Base-by-base conservation (phyloP, 1,139 yeast species). In the Hemisphaericaspora subhashii region DNA sequence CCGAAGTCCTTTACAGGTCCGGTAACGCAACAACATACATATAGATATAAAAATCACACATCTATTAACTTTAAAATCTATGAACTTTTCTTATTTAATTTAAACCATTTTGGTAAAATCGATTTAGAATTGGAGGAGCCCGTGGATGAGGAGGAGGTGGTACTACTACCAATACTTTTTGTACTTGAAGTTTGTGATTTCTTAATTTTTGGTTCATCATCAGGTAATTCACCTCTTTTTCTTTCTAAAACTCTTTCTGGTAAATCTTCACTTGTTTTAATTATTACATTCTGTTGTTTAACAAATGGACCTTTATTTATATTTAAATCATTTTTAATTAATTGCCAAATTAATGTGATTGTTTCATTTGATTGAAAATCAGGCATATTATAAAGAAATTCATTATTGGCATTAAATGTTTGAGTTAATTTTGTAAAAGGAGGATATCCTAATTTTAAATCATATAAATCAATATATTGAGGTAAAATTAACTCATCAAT, bases 181-280 rank as follows among this genome's bases (percentile, higher is more conserved):
- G n/a, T n/a, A n/a, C n/a, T n/a, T n/a, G n/a, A n/a, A n/a, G n/a
- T 41, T 34, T 37, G 37, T 16, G 40, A 33, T 24, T 36, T 30
- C 26, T 36, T 51, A 59, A 61, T 57, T 41, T 57, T 58, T 15
- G 64, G 61, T 22, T 33, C 40, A 13, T 48, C 53, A 24, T 45
- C 53, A n/a, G 61, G 60, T 25, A 68, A 46, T 15, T 54, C 49
- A 3, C 57, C 55, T 43, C 76, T 55, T 32, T 57, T 57, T 2
- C 51, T 47, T 32, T 72, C 77, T 33, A 70, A 47, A 13, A 61
- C 52, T 16, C 71, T 59, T 40, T 68, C 74, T 2, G 74, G 77
- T 23, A 74, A 64, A 17, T 73, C 70, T 20, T 50, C 51, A 26
- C 58, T 54, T 9, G 46, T 46, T 39, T 55, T 60, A 14, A 54